Conservation (phyloP, 148 eudicot species). For the Fallopia convolvulus region DNA sequence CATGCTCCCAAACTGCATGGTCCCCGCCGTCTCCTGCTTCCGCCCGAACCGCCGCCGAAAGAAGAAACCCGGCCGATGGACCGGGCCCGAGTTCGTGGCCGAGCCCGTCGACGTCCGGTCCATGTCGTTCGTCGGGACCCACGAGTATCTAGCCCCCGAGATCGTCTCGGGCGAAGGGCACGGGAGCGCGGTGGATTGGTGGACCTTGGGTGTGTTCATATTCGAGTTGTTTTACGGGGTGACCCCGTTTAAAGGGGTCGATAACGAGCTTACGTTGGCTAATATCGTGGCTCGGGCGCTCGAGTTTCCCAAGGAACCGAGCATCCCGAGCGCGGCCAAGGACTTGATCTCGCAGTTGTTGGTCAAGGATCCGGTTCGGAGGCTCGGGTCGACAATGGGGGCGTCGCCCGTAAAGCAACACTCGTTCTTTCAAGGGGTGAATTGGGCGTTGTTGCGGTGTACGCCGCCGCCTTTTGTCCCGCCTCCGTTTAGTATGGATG, state of each 20-base stretch:
- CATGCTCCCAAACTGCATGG: constrained; percentile 48
- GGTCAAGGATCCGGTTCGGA: constrained; percentile 64
- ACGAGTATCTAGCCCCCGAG: constrained; percentile 95
- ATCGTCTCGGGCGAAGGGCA: constrained; percentile 95
- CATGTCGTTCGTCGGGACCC: constrained; percentile 98
- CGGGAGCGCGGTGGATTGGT: constrained; percentile 99
- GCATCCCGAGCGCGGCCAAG: constrained; percentile 51
- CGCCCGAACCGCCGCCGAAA: constrained; percentile 48
- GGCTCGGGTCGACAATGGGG: constrained; percentile 74
- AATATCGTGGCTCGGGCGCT: constrained; percentile 92
- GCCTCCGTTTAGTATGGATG: constrained; percentile 35
- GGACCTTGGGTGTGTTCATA: constrained; percentile 86
- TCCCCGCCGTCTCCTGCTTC: constrained; percentile 17
- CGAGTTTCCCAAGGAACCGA: constrained; percentile 88
- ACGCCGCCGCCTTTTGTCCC: constrained; percentile 76
- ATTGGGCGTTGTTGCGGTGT: constrained; percentile 89
- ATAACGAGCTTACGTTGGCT: constrained; percentile 82
- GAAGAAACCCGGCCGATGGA: constrained; percentile 39
- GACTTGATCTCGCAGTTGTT: constrained; percentile 63
- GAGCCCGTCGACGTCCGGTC: constrained; percentile 88
- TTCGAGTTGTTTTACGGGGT: constrained; percentile 78
- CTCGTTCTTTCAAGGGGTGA: constrained; percentile 71
- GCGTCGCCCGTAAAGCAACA: constrained; percentile 75
- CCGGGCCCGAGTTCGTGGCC: constrained; percentile 64
- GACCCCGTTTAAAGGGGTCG: constrained; percentile 80